Base-by-base conservation (phyloP, 2,329 filamentous ascomycete species). In the Blastomyces gilchristii region DNA sequence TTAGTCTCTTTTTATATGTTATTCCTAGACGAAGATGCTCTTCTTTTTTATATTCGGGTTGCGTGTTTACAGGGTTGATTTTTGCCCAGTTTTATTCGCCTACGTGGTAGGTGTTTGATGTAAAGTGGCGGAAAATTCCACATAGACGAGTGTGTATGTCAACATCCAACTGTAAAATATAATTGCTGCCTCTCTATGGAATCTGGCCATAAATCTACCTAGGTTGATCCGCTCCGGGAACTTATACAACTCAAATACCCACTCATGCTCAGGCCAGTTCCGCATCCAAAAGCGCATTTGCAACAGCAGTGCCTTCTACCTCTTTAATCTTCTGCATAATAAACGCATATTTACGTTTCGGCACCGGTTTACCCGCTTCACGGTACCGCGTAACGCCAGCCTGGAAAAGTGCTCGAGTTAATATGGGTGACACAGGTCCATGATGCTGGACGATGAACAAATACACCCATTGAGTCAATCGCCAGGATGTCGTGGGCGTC, bases 341-440 rank as follows among this genome's bases (percentile, higher is more conserved):
- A 68, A 77, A 83, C 41, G 70, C 67, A 62, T 80, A 73, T 63
- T 74, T 73, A 37, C 66, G 66, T 0, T 67, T 68, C 14, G 74
- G 67, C 0, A 81, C 70, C 31, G 68, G 68, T 2, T 68, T 64
- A 1, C 74, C 74, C 41, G 73, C 72, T 25, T 75, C 70, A 18
- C 79, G 73, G 47, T 74, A 77, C 18, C 80, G 73, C 31, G 77
- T 71, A 31, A 83, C 72, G 18, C 79, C 81, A 28, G 79, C 78
- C 66, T 78, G 74, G 63, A 82, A 81, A 68, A 84, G 67, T 0
- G 82, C 80, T 41, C 79, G 76, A 7, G 75, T 76, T 63, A 84
- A 71, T 2, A 74, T 65, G 0, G 77, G 73, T 22, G 72, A 70
- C 18, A 83, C 69, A 1, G 77, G 77, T 9, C 76, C 79, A 58